Percentiles rank a stretch among this genome's conserved stretches.
phyloP scores from a whole-genome alignment of 148 eudicot species.

The Rhododendron williamsianum region DNA sequence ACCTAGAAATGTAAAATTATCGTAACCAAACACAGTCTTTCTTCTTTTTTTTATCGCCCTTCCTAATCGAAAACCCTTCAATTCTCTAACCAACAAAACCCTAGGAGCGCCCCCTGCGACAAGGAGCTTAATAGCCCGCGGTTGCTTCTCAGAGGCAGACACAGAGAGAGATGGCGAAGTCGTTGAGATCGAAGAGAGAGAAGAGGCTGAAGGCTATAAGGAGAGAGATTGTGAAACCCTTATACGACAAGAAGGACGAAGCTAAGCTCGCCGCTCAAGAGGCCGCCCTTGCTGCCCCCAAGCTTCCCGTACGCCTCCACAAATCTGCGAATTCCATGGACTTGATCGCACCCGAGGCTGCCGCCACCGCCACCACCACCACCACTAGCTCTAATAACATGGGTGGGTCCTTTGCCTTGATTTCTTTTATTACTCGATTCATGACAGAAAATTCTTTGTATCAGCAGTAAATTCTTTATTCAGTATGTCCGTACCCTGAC shows the following conservation, averaged over 20 bases:
- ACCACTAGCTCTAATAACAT: slow-evolving; percentile 10
- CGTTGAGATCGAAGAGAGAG: slow-evolving; percentile 80
- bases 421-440: neutral
- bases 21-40: neutral
- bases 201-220: slow-evolving; percentile 76
- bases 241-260: slow-evolving; percentile 59
- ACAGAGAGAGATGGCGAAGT: slow-evolving; percentile 61
- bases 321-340: slow-evolving; percentile 1
- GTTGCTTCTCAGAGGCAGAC: neutral
- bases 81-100: neutral
- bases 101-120: neutral
- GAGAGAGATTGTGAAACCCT: slow-evolving; percentile 73
- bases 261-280: slow-evolving; percentile 75
- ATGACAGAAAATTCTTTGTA: neutral
- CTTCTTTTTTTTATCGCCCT: neutral
- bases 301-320: slow-evolving; percentile 48
- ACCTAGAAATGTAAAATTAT: neutral
- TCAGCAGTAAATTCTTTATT: neutral
- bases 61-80: neutral
- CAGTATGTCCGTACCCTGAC: neutral
- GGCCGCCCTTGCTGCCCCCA: slow-evolving; percentile 89
- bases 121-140: neutral
- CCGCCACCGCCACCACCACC: slow-evolving; percentile 9
- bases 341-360: neutral
- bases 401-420: slow-evolving; percentile 17